Percentiles rank a stretch among this genome's conserved stretches.
These are phyloP conservation scores for Antarctomyces pellizariae DNA, from an alignment of 495 filamentous ascomycete genomes.

Conservation along the genomic window DNA sequence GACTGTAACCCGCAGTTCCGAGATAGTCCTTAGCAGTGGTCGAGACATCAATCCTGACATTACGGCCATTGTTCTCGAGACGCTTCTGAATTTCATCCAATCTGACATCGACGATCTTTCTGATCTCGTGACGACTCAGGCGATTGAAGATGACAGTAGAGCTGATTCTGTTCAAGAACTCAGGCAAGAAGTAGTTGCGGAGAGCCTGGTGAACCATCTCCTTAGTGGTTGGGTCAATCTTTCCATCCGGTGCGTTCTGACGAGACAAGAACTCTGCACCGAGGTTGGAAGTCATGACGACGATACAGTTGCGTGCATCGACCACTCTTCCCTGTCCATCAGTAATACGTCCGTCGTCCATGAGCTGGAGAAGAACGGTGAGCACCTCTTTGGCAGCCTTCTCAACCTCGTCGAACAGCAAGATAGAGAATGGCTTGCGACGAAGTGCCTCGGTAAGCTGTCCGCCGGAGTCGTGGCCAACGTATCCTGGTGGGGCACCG, in stretches of 20 bases:
- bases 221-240: conserved; percentile 65
- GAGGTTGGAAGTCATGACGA: conserved; percentile 96
- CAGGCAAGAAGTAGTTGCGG: conserved; percentile 86
- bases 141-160: conserved; percentile 97
- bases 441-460: conserved; percentile 88
- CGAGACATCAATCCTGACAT: conserved; percentile 51
- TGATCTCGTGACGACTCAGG: conserved; percentile 66
- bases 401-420: conserved; percentile 94
- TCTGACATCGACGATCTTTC: conserved; percentile 85
- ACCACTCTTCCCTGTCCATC: conserved; percentile 89
- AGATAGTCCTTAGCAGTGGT: conserved; percentile 77
- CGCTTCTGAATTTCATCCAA: conserved; percentile 78
- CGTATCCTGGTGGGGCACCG: conserved; percentile 88
- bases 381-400: conserved; percentile 96
- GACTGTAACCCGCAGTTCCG: conserved; percentile 71
- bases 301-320: conserved; percentile 92
- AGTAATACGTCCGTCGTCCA: conserved; percentile 97
- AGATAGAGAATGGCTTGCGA: conserved; percentile 86
- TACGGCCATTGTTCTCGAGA: conserved; percentile 53
- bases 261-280: conserved; percentile 85
- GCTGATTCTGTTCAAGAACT: conserved; percentile 94
- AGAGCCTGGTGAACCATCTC: conserved; percentile 78
- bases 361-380: conserved; percentile 88
- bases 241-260: conserved; percentile 49
- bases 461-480: conserved; percentile 87